Evolutionary conservation across 192 early-diverging fungal species (phyloP).

Genomic region (Umbelopsis isabellina): DNA sequence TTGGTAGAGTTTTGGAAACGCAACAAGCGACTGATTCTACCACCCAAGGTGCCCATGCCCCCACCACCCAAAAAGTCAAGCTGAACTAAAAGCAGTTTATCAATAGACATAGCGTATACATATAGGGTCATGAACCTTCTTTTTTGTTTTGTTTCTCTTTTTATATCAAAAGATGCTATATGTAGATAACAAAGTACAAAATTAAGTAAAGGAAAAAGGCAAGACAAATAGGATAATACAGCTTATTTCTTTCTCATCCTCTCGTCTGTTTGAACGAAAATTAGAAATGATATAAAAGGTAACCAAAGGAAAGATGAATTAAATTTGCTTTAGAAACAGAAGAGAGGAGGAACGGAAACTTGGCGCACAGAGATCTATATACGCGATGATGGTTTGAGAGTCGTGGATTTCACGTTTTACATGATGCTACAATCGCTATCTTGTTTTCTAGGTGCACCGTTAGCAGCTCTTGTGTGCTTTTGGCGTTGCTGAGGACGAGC

Average conservation of each 20-base stretch:
- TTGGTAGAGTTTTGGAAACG: conserved; percentile 72
- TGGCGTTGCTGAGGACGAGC: conserved; percentile 9
- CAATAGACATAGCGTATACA: background rate
- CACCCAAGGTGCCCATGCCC: conserved; percentile 34
- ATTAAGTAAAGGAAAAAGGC: too few relatives aligned
- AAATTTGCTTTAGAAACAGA: background rate
- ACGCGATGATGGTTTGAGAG: background rate
- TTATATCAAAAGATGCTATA: too few relatives aligned
- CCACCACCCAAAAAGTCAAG: background rate
- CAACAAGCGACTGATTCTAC: conserved; percentile 62
- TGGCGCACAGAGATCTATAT: background rate
- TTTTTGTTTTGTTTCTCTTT: too few relatives aligned
- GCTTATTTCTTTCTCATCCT: too few relatives aligned
- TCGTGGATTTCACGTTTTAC: conserved; percentile 12
- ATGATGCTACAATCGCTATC: conserved; percentile 40
- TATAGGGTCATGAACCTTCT: too few relatives aligned
- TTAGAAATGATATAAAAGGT: too few relatives aligned
- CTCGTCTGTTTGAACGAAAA: too few relatives aligned
- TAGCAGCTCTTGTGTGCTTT: conserved; percentile 30
- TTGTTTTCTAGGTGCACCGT: conserved; percentile 27
- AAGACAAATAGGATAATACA: too few relatives aligned
- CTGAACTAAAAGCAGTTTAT: background rate
- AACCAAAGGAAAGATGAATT: too few relatives aligned
- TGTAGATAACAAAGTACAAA: too few relatives aligned
- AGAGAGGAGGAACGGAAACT: background rate